phyloP scores from a whole-genome alignment of 192 early-diverging fungal species.

The Umbelopsis vinacea region DNA sequence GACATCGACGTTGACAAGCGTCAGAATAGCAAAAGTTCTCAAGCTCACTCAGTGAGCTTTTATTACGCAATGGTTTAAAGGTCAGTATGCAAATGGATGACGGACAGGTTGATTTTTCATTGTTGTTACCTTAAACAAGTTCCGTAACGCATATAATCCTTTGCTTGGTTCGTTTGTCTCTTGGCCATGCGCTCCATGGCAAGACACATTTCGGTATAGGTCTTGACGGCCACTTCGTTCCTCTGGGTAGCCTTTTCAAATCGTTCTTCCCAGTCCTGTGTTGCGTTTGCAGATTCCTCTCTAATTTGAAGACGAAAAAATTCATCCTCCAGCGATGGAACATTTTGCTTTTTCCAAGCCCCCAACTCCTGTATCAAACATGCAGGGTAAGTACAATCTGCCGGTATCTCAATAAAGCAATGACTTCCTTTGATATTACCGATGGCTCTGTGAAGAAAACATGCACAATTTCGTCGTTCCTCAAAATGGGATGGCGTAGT shows the following conservation, averaged over 20 bases:
- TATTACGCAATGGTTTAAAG: constrained; percentile 32
- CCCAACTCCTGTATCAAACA: constrained; percentile 55
- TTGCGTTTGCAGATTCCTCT: constrained; percentile 37
- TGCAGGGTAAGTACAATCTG: neutral
- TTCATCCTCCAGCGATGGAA: constrained; percentile 61
- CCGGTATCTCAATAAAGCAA: neutral
- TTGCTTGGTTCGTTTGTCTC: constrained; percentile 59
- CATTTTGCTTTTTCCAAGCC: constrained; percentile 58
- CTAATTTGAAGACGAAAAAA: constrained; percentile 29
- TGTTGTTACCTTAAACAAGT: constrained; percentile 46
- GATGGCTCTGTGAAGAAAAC: constrained; percentile 71
- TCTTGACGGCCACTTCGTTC: constrained; percentile 52
- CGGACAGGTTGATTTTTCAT: constrained; percentile 11
- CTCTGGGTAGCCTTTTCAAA: constrained; percentile 46
- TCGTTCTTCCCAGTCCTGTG: constrained; percentile 52
- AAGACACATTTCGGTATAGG: constrained; percentile 58
- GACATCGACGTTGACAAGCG: constrained; percentile 57
- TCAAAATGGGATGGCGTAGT: constrained; percentile 73
- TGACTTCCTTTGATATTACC: constrained; percentile 38
- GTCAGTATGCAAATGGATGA: neutral
- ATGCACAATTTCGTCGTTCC: constrained; percentile 62
- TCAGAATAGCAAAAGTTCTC: constrained; percentile 58
- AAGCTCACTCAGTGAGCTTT: constrained; percentile 55
- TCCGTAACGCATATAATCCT: constrained; percentile 59
- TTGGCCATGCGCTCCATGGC: constrained; percentile 62